These are phyloP conservation scores for Mycena floridula DNA, from an alignment of 768 basidiomycete species.

Conservation along the genomic window DNA sequence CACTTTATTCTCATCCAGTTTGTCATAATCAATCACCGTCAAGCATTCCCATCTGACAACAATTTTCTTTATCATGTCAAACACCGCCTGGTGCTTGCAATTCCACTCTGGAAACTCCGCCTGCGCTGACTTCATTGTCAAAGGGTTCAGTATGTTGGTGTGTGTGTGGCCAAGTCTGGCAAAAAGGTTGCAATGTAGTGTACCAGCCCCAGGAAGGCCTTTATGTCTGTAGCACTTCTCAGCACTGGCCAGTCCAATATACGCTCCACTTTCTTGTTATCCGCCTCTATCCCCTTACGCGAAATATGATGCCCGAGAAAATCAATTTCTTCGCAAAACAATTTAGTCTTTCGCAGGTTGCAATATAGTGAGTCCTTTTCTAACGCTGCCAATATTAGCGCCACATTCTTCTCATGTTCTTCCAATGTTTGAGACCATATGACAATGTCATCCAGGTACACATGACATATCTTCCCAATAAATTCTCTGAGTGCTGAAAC, in stretches of 20 bases:
- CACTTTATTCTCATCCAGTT: constrained; percentile 12
- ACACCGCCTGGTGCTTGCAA: constrained; percentile 5
- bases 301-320: neutral
- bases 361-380: too few relatives aligned
- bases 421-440: too few relatives aligned
- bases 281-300: neutral
- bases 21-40: constrained; percentile 10
- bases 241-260: too few relatives aligned
- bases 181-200: constrained; percentile 3
- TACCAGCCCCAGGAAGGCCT: neutral
- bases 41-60: constrained; percentile 12
- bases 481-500: too few relatives aligned
- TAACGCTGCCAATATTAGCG: too few relatives aligned
- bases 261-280: too few relatives aligned
- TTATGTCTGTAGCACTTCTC: neutral
- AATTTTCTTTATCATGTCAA: constrained; percentile 12
- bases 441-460: too few relatives aligned
- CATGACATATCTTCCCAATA: too few relatives aligned
- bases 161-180: neutral
- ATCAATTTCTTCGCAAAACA: too few relatives aligned
- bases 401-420: too few relatives aligned
- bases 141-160: neutral
- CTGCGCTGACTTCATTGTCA: neutral
- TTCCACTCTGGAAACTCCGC: neutral
- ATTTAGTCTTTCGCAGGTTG: too few relatives aligned